Evolutionary conservation across 768 basidiomycete genomes (phyloP).

Genomic region (Hypsizygus marmoreus): DNA sequence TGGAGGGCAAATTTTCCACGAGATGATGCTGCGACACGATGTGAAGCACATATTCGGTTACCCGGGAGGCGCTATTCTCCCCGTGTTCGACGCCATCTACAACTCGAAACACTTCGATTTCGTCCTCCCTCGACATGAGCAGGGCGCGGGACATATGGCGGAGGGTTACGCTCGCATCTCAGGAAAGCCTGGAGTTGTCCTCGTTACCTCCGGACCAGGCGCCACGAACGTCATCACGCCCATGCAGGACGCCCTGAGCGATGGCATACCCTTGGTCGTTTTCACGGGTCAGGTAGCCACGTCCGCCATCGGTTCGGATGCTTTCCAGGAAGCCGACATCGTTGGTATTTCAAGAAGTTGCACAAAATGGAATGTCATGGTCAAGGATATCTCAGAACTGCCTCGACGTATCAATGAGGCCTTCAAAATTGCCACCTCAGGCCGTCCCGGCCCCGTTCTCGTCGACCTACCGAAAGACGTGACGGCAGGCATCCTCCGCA

Average conservation of each 20-base stretch:
- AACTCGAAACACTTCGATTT: slow-evolving; percentile 95
- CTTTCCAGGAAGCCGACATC: slow-evolving; percentile 98
- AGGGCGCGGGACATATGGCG: slow-evolving; percentile 99
- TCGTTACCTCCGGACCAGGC: slow-evolving; percentile 97
- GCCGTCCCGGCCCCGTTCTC: slow-evolving; percentile 95
- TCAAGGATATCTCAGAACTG: slow-evolving; percentile 93
- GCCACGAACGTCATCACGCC: slow-evolving; percentile 98
- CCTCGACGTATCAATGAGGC: slow-evolving; percentile 97
- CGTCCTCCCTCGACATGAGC: slow-evolving; percentile 93
- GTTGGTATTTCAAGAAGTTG: slow-evolving; percentile 95
- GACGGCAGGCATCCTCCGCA: slow-evolving; percentile 87
- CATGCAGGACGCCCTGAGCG: slow-evolving; percentile 96
- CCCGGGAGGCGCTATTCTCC: slow-evolving; percentile 96
- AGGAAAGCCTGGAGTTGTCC: slow-evolving; percentile 95
- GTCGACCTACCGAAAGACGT: slow-evolving; percentile 99
- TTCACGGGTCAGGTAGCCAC: slow-evolving; percentile 99
- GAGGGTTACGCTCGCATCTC: slow-evolving; percentile 98
- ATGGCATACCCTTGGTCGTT: slow-evolving; percentile 92
- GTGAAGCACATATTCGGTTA: slow-evolving; percentile 98
- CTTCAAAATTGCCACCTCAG: slow-evolving; percentile 98
- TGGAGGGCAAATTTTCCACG: slow-evolving; percentile 97
- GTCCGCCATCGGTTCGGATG: slow-evolving; percentile 97
- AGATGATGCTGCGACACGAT: slow-evolving; percentile 98
- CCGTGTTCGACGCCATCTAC: slow-evolving; percentile 99
- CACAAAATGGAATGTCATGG: slow-evolving; percentile 99